Evolutionary conservation across 2,329 filamentous ascomycete species (phyloP), one percentile per base, ranked within the genome.

Genomic region (Pyricularia sp.): DNA sequence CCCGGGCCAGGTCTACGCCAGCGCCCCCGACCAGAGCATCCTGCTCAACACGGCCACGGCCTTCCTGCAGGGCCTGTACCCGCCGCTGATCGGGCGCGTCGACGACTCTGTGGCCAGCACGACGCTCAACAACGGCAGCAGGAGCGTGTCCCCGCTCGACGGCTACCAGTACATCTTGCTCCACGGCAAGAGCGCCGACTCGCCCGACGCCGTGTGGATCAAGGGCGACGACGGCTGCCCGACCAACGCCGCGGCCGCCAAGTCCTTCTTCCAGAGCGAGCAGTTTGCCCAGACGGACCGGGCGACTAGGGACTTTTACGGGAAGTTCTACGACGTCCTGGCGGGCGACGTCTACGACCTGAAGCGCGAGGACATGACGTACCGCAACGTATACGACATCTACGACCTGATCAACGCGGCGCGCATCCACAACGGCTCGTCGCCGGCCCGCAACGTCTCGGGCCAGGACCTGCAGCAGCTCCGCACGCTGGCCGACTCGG

Each of bases 111-210:
- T 62, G 6, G 16, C 59, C 65, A 69, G 53, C 69, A 68, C 70
- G 70, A 71, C 22, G 30, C 28, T 13, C 63, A 68, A 64, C 68
- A 65, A 22, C 62, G 57, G 60, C 66, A 63, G 63, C 66, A 68
- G 7, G 2, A 5, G 7, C 66, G 24, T 30, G 30, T 9, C 30
- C 10, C 61, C 61, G 31, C 61, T 62, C 30, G 35, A 16, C 31
- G 61, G 61, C 61, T 62, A 62, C 61, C 61, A 62, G 61, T 62
- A 62, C 61, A 33, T 62, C 4, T 6, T 62, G 7, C 61, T 62
- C 4, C 31, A 40, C 33, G 22, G 61, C 61, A 26, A 62, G 61
- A 40, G 35, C 33, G 61, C 33, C 61, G 31, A 62, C 61, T 35
- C 61, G 22, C 61, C 61, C 61, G 61, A 62, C 33, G 33, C 61